Evolutionary conservation across 805 yeast species (phyloP), one percentile per base, ranked within the genome.

Genomic region (Starmerella geochares): DNA sequence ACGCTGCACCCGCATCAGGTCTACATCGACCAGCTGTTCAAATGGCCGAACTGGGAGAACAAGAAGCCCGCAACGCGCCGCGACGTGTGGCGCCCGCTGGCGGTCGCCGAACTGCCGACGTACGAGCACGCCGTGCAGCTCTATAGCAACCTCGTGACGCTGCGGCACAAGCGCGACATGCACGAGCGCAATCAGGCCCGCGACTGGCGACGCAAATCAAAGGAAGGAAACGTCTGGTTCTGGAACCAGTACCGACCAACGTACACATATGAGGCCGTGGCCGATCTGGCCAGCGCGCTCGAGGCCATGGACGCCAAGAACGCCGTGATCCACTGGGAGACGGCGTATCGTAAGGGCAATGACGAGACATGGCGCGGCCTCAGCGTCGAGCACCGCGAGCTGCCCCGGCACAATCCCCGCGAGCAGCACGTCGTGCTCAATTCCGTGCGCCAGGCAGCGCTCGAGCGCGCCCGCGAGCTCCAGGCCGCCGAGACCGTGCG

Each of bases 21-120:
- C 60, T 64, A 83, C 64, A 79, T 85, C 54, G 76, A 79, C 52
- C 72, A 69, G 54, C 92, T 82, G 69, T 86, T 83, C 65, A 75
- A 74, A 54, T 74, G 85, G 62, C 94, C 95, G 40, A 85, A 86
- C 71, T 85, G 95, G 94, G 83, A 85, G 63, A 86, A 88, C 71
- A 74, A 83, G 61, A 77, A 75, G 59, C 96, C 96, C 3, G 70
- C 77, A 33, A 72, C 79, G 58, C 79, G 97, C 68, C 75, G 81
- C 59, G 97, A 88, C 66, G 71, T 87, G 46, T 88, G 96, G 96
- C 74, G 90, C 59, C 75, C 88, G 47, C 77, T 90, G 85, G 85
- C 92, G 40, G 92, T 87, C 38, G 87, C 85, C 1, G 57, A 57
- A 48, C 48, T 57, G 19, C 51, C 55, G 14, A 45, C 53, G 17